Evolutionary conservation across 805 yeast genomes (phyloP).

Genomic region (Nakazawaea pomicola): DNA sequence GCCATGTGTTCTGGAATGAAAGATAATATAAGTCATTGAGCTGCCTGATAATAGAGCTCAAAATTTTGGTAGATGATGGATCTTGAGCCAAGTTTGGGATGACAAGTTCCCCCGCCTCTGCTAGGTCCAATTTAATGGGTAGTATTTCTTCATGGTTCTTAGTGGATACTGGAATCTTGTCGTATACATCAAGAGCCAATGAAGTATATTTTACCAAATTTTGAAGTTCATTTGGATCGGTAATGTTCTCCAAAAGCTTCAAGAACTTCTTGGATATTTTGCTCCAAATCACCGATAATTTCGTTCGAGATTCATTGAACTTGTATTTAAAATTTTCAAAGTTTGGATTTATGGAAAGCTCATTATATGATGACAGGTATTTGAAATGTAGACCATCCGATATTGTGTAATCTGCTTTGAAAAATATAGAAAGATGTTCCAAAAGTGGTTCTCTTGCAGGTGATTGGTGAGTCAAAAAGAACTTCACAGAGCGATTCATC

Average conservation of each 20-base stretch:
- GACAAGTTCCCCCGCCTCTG: slow-evolving; percentile 15
- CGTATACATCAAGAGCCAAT: slow-evolving; percentile 56
- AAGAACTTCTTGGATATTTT: slow-evolving; percentile 50
- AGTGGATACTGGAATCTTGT: slow-evolving; percentile 50
- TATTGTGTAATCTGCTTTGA: slow-evolving; percentile 68
- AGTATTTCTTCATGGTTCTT: slow-evolving; percentile 28
- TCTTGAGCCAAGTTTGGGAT: no score
- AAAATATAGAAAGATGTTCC: slow-evolving; percentile 59
- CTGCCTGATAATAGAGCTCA: slow-evolving; percentile 37
- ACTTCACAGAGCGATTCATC: slow-evolving; percentile 41
- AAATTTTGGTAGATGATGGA: slow-evolving; percentile 23
- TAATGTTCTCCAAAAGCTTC: slow-evolving; percentile 31
- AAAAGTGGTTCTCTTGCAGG: slow-evolving; percentile 66
- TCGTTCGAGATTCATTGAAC: slow-evolving; percentile 55
- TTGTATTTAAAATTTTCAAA: slow-evolving; percentile 60
- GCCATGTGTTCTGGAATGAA: slow-evolving; percentile 74
- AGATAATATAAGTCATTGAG: slow-evolving; percentile 58
- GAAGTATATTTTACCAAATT: slow-evolving; percentile 42
- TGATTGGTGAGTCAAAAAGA: slow-evolving; percentile 65
- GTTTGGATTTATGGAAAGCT: slow-evolving; percentile 56
- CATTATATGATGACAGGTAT: slow-evolving; percentile 67
- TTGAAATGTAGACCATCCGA: slow-evolving; percentile 71
- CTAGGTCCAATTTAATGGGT: slow-evolving; percentile 22
- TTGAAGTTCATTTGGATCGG: slow-evolving; percentile 24
- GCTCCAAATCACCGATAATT: slow-evolving; percentile 60